These are phyloP conservation scores for Bassia scoparia DNA, from an alignment of 148 eudicot genomes.

Conservation along the genomic window DNA sequence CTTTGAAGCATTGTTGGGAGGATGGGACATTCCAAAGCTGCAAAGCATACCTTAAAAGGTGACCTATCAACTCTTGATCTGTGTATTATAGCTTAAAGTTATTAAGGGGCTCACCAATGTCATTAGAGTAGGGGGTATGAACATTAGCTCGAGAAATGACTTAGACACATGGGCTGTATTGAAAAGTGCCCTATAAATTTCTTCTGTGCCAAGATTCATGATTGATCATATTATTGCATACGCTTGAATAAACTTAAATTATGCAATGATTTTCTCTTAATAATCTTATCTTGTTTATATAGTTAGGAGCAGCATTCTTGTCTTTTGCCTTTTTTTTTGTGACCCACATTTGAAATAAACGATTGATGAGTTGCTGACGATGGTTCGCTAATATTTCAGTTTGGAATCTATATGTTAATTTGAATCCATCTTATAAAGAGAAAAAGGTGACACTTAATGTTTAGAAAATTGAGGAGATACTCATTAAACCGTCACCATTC, in stretches of 20 bases:
- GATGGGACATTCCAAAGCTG: conserved; percentile 28
- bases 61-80: conserved; percentile 26
- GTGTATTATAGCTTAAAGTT: conserved; percentile 21
- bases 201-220: conserved; percentile 20
- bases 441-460: conserved; percentile 7
- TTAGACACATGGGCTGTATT: conserved; percentile 33
- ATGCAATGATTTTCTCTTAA: conserved; percentile 25
- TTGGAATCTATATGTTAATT: background rate
- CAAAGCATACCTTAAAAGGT: conserved; percentile 28
- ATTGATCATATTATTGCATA: conserved; percentile 26
- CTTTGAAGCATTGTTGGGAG: conserved; percentile 25
- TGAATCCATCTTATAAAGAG: background rate
- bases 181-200: conserved; percentile 20
- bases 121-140: conserved; percentile 30
- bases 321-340: conserved; percentile 6
- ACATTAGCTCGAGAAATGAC: conserved; percentile 30
- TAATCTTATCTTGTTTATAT: conserved; percentile 18
- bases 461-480: conserved; percentile 4
- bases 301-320: background rate
- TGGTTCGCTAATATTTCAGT: conserved; percentile 8
- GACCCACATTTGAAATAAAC: conserved; percentile 12
- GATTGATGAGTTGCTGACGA: conserved; percentile 1
- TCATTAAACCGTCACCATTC: conserved; percentile 14
- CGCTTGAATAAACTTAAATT: conserved; percentile 23
- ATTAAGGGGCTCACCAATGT: conserved; percentile 28